phyloP scores from a whole-genome alignment of 306 rosid species.

The Dicorynia guianensis region DNA sequence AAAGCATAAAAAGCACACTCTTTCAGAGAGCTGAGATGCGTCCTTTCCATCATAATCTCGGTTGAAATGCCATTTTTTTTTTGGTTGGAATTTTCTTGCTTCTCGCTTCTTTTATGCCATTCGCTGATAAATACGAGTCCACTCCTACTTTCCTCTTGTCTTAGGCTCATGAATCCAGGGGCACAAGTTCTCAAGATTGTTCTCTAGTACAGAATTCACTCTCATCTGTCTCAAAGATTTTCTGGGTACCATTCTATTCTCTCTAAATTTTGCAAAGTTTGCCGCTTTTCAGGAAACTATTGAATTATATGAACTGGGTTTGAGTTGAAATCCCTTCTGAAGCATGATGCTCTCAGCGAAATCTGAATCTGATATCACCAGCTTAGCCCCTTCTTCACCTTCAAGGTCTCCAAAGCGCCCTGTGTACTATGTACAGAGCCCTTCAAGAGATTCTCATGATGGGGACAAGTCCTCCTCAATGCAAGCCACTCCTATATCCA shows the following conservation, averaged over 20 bases:
- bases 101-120: constrained; percentile 11
- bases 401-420: constrained; percentile 88
- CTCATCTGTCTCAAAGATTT: not conserved
- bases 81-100: constrained; percentile 6
- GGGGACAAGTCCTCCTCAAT: constrained; percentile 90
- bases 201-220: constrained; percentile 5
- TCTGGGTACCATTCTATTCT: constrained; percentile 7
- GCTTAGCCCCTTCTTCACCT: constrained; percentile 93
- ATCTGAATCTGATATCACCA: constrained; percentile 89
- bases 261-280: not conserved
- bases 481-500: constrained; percentile 90
- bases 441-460: constrained; percentile 92
- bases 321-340: not conserved
- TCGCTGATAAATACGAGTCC: constrained; percentile 17
- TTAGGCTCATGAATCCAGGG: constrained; percentile 3
- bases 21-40: not conserved
- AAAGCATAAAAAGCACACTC: constrained; percentile 3
- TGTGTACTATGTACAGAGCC: constrained; percentile 89
- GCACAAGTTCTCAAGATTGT: constrained; percentile 30
- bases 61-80: not conserved
- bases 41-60: constrained; percentile 4
- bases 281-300: not conserved
- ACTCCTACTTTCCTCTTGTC: not conserved
- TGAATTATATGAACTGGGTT: constrained; percentile 19
- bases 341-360: constrained; percentile 65